Base-by-base conservation (phyloP, 2,329 filamentous ascomycete genomes). In the Atkinsonella texensis region DNA sequence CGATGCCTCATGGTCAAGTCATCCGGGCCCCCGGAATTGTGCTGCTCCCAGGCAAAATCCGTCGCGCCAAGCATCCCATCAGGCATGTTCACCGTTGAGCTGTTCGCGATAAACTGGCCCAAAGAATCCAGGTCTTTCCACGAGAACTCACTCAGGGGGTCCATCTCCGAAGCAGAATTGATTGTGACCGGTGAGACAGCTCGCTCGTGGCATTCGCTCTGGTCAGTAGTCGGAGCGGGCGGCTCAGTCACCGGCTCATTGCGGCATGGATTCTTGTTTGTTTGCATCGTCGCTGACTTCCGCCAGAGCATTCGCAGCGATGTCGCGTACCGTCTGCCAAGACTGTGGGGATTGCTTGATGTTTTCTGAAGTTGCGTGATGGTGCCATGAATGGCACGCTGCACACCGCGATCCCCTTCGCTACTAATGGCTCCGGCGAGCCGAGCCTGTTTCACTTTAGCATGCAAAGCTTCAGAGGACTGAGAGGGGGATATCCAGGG, bases 101-200 rank as follows among this genome's bases (percentile, higher is more conserved):
- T 58, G 43, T 57, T 59, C 11, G 59, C 61, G 44, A 68, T 68
- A 53, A 77, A 80, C 55, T 81, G 77, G 0, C 77, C 77, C 2
- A 82, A 72, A 1, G 79, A 79, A 52, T 77, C 75, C 5, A 83
- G 65, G 58, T 82, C 77, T 1, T 80, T 68, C 79, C 79, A 83
- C 0, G 77, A 81, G 62, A 83, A 82, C 43, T 78, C 75, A 49
- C 80, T 76, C 2, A 74, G 68, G 1, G 49, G 72, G 66, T 62
- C 72, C 68, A 62, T 68, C 67, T 52, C 71, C 59, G 61, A 68
- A 57, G 47, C 20, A 5, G 46, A 18, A 12, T 50, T 52, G 23
- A 38, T 40, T 18, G 45, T n/a, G n/a, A 39, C n/a, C 13, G 50
- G 38, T 11, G 39, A 44, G n/a, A 42, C 12, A 15, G 28, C 23